phyloP scores from a whole-genome alignment of 257 asterid genomes.

The Linaria vulgaris region DNA sequence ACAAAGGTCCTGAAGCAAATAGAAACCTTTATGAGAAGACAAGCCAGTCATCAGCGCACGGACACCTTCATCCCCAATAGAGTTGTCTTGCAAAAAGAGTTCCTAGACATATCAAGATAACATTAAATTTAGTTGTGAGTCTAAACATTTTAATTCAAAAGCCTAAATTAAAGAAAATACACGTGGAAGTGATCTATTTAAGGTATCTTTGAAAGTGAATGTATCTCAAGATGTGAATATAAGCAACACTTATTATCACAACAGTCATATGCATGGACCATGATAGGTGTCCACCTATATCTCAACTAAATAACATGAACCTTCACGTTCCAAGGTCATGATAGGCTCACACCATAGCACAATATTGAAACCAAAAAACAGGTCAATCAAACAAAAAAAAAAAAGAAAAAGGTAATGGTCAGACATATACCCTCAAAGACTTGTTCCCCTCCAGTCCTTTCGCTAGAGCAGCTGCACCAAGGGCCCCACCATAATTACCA shows the following conservation, averaged over 20 bases:
- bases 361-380: constrained; percentile 11
- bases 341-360: constrained; percentile 7
- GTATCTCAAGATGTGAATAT: constrained; percentile 3
- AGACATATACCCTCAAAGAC: constrained; percentile 68
- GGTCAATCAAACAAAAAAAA: background rate
- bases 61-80: constrained; percentile 94
- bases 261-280: background rate
- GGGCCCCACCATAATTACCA: constrained; percentile 96
- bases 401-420: constrained; percentile 3
- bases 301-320: background rate
- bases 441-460: constrained; percentile 92
- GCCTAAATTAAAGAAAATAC: background rate
- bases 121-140: background rate
- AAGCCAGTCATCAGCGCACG: constrained; percentile 77
- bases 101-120: constrained; percentile 48
- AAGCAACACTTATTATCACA: background rate
- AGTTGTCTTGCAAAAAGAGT: constrained; percentile 86
- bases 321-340: constrained; percentile 9
- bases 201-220: background rate
- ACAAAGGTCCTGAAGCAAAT: constrained; percentile 10
- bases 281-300: too few relatives aligned
- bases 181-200: background rate
- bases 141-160: too few relatives aligned
- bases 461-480: constrained; percentile 92
- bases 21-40: constrained; percentile 71